Base-by-base conservation (phyloP, 106 monocot genomes). In the Dendrobium chrysotoxum region DNA sequence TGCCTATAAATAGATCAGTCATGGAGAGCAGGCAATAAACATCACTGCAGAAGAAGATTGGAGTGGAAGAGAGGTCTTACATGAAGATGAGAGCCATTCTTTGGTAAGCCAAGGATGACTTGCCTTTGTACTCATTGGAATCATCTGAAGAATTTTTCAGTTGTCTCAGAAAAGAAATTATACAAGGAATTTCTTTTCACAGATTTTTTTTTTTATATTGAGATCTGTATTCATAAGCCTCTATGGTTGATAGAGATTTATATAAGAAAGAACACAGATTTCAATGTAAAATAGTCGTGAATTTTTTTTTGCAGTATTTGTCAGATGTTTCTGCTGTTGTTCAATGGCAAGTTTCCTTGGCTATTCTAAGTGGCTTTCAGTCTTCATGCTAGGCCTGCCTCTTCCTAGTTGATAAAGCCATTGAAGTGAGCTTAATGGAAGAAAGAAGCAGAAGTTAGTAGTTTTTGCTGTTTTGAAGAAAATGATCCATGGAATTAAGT, bases 21-120 rank as follows among this genome's bases (percentile, higher is more conserved):
- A 74, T 41, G 41, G 41, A 41, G 41, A 74, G 41, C 4, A 6
- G 20, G 21, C 4, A 74, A 74, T 7, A 5, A 16, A n/a, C 39
- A 15, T 16, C 11, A 72, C 12, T 41, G 74, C 6, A 41, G 17
- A 74, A 41, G 40, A 74, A 74, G 40, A 39, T 20, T 20, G 38
- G 38, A 80, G 70, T 80, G 80, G 80, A 80, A 70, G 70, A 71
- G 80, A 68, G 80, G 80, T 25, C 70, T 80, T 71, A 47, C 80
- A 80, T 80, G 80, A 80, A 71, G 26, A 71, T 71, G 45, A 80
- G 80, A 50, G 70, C 80, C 80, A 30, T 45, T 45, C 68, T 71
- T 80, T 57, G 67, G 23, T 50, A 79, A 79, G 80, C 80, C 80
- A 80, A 80, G 80, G 73, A 80, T 80, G 80, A 74, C 72, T 80